Evolutionary conservation across 2,329 filamentous ascomycete genomes (phyloP).

Genomic region (Aspergillus thermomutatus): DNA sequence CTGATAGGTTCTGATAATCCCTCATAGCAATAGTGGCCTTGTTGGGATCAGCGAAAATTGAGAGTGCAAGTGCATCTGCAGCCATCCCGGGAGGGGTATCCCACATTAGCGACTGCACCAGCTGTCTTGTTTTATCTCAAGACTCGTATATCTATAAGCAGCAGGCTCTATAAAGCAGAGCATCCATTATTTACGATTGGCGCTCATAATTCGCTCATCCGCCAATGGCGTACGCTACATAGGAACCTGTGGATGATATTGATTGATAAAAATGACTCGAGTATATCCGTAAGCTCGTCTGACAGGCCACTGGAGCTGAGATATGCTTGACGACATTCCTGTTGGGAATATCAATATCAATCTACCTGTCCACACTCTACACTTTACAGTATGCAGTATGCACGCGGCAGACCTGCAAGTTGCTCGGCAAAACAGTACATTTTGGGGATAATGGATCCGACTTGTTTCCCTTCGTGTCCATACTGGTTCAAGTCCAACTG

Average conservation of each 20-base stretch:
- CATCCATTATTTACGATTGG: neutral
- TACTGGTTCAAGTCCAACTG: neutral
- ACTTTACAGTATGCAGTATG: neutral
- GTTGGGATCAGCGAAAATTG: neutral
- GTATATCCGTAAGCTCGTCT: neutral
- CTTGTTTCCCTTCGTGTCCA: neutral
- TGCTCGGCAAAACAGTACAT: neutral
- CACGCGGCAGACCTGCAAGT: neutral
- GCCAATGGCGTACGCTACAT: neutral
- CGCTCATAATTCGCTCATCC: neutral
- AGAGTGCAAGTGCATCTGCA: neutral
- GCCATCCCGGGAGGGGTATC: neutral
- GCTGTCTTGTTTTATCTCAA: neutral
- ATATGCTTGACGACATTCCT: neutral
- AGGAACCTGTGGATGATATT: neutral
- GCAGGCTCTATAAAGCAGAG: neutral
- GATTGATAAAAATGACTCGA: neutral
- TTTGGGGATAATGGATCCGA: neutral
- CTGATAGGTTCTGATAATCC: neutral
- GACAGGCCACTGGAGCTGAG: neutral
- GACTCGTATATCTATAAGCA: neutral
- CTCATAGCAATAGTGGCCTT: neutral
- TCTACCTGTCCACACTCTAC: neutral
- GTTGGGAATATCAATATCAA: too few relatives aligned
- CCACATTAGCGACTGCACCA: neutral